phyloP scores from a whole-genome alignment of 306 rosid genomes.

The Cotoneaster glaucophyllus region DNA sequence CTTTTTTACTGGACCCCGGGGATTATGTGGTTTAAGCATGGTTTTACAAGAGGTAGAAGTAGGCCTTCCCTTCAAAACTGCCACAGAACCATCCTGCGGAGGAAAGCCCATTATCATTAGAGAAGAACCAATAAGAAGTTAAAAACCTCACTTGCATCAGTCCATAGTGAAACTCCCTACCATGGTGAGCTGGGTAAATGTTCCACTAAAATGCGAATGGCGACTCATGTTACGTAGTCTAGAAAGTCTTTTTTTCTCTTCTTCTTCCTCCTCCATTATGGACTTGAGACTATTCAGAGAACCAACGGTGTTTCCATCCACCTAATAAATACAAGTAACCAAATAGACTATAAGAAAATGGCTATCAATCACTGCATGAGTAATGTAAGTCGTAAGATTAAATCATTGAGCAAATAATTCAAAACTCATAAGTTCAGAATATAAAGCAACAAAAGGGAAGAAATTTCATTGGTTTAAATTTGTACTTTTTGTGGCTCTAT shows the following conservation, averaged over 20 bases:
- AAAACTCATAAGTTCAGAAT: not conserved
- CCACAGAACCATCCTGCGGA: slow-evolving; percentile 87
- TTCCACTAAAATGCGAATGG: slow-evolving; percentile 79
- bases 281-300: slow-evolving; percentile 65
- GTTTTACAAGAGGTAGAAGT: slow-evolving; percentile 39
- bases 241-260: slow-evolving; percentile 46
- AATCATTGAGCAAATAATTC: not conserved
- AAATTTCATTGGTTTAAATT: not conserved
- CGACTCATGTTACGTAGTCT: slow-evolving; percentile 44
- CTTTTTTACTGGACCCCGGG: slow-evolving; percentile 57
- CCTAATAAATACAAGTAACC: slow-evolving; percentile 32
- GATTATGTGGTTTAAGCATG: slow-evolving; percentile 50
- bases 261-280: slow-evolving; percentile 73
- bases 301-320: slow-evolving; percentile 35
- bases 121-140: slow-evolving; percentile 2
- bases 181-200: slow-evolving; percentile 69
- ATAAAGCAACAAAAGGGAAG: not conserved
- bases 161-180: slow-evolving; percentile 35
- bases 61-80: slow-evolving; percentile 78
- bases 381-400: slow-evolving; percentile 1
- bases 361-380: slow-evolving; percentile 10
- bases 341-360: not conserved
- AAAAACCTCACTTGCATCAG: slow-evolving; percentile 6
- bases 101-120: slow-evolving; percentile 19
- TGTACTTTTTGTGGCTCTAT: not conserved